Evolutionary conservation across 169 alveolate species (phyloP).

Genomic region (Miamiensis avidus): DNA sequence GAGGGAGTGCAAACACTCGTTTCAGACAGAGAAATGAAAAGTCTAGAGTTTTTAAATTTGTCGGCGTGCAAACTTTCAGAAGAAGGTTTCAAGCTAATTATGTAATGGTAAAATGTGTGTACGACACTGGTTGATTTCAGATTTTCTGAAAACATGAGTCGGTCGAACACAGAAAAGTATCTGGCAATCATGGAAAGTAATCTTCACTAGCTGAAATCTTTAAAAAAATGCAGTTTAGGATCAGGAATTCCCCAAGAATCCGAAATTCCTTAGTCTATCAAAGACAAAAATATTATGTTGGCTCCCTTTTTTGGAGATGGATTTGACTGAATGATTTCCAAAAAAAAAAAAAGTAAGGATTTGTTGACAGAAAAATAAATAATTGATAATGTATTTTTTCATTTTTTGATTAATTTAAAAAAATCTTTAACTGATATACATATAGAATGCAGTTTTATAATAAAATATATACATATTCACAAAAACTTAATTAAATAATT

Average conservation of each 20-base stretch:
- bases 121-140: neutral
- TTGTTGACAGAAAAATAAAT: no score
- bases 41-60: no score
- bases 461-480: no score
- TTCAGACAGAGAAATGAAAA: neutral
- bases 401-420: no score
- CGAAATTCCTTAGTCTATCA: neutral
- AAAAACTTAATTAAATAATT: no score
- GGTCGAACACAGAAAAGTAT: neutral
- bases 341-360: no score
- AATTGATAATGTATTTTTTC: no score
- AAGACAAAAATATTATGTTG: neutral
- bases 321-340: neutral
- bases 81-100: neutral
- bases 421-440: no score
- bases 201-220: neutral
- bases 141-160: neutral
- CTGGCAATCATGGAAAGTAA: neutral
- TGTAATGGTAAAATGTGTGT: neutral
- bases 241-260: neutral
- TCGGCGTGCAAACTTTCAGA: neutral
- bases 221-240: neutral
- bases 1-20: neutral
- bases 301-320: neutral
- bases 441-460: no score